phyloP scores from a whole-genome alignment of 371 early-diverging fungal species.

The Mortierella sp. region DNA sequence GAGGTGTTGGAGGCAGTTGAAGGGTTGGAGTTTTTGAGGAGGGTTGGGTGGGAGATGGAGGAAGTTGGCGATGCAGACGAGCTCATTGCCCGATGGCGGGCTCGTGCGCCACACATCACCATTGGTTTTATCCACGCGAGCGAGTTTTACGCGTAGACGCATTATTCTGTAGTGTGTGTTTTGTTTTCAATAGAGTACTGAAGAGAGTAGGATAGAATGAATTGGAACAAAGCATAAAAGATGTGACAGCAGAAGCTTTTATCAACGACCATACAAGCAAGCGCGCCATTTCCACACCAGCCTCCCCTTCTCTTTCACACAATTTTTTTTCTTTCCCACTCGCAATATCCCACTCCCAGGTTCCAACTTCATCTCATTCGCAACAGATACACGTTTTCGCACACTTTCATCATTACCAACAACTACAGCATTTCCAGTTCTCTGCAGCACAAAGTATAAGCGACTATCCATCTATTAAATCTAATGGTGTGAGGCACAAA shows the following conservation, averaged over 20 bases:
- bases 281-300: too few relatives aligned
- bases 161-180: too few relatives aligned
- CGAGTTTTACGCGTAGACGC: constrained; percentile 28
- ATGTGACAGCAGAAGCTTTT: too few relatives aligned
- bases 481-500: too few relatives aligned
- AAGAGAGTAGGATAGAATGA: background rate
- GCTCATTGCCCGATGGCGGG: constrained; percentile 12
- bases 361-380: too few relatives aligned
- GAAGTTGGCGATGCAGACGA: constrained; percentile 12
- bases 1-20: constrained; percentile 31
- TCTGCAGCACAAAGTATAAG: too few relatives aligned
- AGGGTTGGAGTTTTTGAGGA: constrained; percentile 36
- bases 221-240: background rate
- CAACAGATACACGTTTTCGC: too few relatives aligned
- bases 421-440: too few relatives aligned
- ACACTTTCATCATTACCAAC: too few relatives aligned
- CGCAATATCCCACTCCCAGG: background rate
- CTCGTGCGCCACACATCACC: constrained; percentile 17
- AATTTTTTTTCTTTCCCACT: background rate
- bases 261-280: too few relatives aligned
- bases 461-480: too few relatives aligned
- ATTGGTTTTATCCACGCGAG: constrained; percentile 29
- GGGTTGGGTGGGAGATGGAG: constrained; percentile 44
- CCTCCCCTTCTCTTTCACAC: background rate
- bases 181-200: background rate